These are phyloP conservation scores for Candida anutae DNA, from an alignment of 1,139 yeast genomes.

Conservation along the genomic window DNA sequence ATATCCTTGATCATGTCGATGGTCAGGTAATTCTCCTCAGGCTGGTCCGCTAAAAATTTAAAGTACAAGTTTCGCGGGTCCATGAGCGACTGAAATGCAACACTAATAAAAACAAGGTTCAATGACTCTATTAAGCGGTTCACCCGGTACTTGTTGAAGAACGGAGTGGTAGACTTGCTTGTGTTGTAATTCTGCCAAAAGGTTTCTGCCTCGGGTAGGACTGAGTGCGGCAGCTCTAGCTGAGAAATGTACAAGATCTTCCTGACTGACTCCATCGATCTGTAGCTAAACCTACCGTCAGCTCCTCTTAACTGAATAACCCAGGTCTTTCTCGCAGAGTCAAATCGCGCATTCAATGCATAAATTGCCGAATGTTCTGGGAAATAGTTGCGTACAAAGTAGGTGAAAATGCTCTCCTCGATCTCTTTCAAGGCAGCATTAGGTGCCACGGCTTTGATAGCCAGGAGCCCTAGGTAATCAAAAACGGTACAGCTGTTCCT, in stretches of 20 bases:
- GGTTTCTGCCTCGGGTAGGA: constrained; percentile 27
- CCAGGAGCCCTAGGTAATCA: constrained; percentile 32
- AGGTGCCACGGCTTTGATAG: constrained; percentile 17
- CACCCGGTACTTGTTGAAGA: constrained; percentile 28
- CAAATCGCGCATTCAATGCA: constrained; percentile 32
- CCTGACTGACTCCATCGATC: constrained; percentile 34
- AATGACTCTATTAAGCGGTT: constrained; percentile 43
- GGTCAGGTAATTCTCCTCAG: constrained; percentile 17
- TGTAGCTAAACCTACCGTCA: constrained; percentile 14
- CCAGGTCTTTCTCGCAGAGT: constrained; percentile 27
- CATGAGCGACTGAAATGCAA: constrained; percentile 20
- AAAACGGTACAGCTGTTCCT: constrained; percentile 36
- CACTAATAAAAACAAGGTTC: constrained; percentile 37
- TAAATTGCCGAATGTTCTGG: constrained; percentile 13
- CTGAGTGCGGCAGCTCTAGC: constrained; percentile 26
- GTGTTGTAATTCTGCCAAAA: constrained; percentile 32
- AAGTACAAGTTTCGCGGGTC: constrained; percentile 22
- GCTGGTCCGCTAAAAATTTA: constrained; percentile 25
- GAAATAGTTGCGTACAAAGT: constrained; percentile 20
- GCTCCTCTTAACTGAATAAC: constrained; percentile 16
- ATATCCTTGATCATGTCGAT: constrained; percentile 25
- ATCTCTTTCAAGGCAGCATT: constrained; percentile 36
- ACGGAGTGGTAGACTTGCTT: constrained; percentile 21
- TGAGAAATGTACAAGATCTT: constrained; percentile 25
- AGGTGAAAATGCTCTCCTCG: constrained; percentile 37